Evolutionary conservation across 495 filamentous ascomycete species (phyloP).

Genomic region (Aspergillus coremiiformis): DNA sequence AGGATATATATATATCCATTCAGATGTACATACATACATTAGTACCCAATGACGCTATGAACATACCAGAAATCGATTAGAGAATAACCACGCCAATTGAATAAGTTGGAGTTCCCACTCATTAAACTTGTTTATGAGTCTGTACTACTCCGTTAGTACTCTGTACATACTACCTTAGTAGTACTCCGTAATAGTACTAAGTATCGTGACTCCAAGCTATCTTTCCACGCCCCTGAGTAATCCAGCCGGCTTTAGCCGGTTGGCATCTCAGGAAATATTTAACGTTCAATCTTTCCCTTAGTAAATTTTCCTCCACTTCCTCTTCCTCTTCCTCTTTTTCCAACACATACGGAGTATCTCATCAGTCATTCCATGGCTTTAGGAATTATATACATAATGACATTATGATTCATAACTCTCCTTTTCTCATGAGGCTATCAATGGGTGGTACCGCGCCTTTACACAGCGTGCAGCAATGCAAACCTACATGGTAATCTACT

Average conservation of each 20-base stretch:
- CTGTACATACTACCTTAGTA: no score
- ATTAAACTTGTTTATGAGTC: no score
- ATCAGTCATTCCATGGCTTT: not conserved
- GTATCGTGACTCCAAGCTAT: no score
- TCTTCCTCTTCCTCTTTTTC: not conserved
- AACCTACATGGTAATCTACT: not conserved
- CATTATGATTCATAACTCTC: not conserved
- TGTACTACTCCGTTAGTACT: no score
- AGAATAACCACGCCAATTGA: no score
- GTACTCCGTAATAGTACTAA: no score
- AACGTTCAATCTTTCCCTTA: not conserved
- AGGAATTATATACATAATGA: not conserved
- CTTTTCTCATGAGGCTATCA: not conserved
- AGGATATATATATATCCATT: not conserved
- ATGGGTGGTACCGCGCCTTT: not conserved
- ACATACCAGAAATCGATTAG: not conserved
- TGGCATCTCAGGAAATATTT: no score
- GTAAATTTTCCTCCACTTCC: not conserved
- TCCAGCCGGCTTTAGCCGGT: no score
- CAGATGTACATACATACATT: conserved; percentile 6
- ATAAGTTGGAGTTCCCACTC: no score
- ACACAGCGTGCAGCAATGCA: not conserved
- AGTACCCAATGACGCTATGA: not conserved
- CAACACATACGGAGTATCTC: not conserved
- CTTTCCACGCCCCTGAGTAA: no score